Base-by-base conservation (phyloP, 2,329 filamentous ascomycete species). In the Alternaria sp. region DNA sequence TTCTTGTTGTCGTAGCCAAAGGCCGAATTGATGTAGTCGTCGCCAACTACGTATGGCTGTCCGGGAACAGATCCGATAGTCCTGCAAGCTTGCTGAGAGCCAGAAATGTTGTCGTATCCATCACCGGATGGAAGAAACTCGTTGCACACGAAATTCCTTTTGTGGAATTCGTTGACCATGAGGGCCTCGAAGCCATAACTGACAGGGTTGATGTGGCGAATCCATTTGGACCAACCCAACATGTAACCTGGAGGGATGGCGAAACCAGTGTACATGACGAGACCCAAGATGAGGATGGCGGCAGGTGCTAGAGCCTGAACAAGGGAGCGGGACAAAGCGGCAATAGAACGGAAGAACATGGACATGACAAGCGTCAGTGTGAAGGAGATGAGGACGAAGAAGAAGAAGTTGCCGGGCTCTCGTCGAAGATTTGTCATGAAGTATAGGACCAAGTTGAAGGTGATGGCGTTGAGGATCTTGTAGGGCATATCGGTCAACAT, bases 401-500 rank as follows among this genome's bases (percentile, higher is more conserved):
- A 90, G 83, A 97, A 97, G 82, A 95, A 97, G 0, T 88, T 79
- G 2, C 88, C 90, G 0, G 90, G 81, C 62, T 90, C 87, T 51
- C 92, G 85, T 54, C 90, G 86, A 29, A 97, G 81, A 63, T 93
- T 90, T 0, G 91, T 90, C 86, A 97, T 89, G 78, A 97, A 97
- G 80, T 97, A 97, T 3, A 97, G 78, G 1, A 87, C 83, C 31
- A 93, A 51, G 73, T 96, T 96, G 82, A 96, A 96, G 4, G 86
- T 79, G 63, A 96, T 83, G 1, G 86, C 80, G 68, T 93, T 93
- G n/a, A 78, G 36, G 8, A 96, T 78, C 77, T 95, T 96, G 78
- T 92, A 92, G 0, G 93, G 93, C 78, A 96, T 79, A 69, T 97
- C 93, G 62, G 86, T 90, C 29, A 97, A 78, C 89, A 96, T 95